Conservation (phyloP, 2,329 filamentous ascomycete species). For the Lachnellula cervina region DNA sequence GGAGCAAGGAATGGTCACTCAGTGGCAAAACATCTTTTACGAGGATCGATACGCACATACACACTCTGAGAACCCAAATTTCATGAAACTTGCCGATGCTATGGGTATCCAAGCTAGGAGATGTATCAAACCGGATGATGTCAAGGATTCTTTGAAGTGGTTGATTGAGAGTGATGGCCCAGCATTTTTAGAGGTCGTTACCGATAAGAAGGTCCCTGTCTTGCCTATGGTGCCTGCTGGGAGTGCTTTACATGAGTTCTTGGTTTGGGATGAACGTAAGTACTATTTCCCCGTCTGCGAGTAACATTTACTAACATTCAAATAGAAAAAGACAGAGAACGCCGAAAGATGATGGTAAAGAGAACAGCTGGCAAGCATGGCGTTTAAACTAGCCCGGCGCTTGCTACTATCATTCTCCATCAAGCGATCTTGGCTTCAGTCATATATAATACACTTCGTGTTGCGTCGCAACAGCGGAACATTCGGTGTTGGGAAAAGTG, state of each 20-base stretch:
- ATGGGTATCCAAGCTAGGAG: constrained; percentile 80
- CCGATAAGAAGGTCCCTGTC: constrained; percentile 90
- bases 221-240: constrained; percentile 94
- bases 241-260: constrained; percentile 83
- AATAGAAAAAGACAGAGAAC: constrained; percentile 61
- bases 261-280: constrained; percentile 78
- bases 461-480: constrained; percentile 1
- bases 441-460: not conserved
- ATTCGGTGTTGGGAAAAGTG: constrained; percentile 14
- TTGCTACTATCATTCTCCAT: not conserved
- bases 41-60: constrained; percentile 90
- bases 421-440: not conserved
- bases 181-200: constrained; percentile 85
- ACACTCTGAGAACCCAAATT: constrained; percentile 92
- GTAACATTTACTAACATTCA: constrained; percentile 34
- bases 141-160: constrained; percentile 77
- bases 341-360: constrained; percentile 62
- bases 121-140: constrained; percentile 68
- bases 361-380: constrained; percentile 41
- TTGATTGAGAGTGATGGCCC: constrained; percentile 87
- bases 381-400: not conserved
- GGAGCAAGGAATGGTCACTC: constrained; percentile 97
- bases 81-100: constrained; percentile 85
- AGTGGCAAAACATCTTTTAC: constrained; percentile 98
- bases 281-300: constrained; percentile 8